These are phyloP conservation scores for Gillenia trifoliata DNA, from an alignment of 306 rosid species.

Conservation along the genomic window DNA sequence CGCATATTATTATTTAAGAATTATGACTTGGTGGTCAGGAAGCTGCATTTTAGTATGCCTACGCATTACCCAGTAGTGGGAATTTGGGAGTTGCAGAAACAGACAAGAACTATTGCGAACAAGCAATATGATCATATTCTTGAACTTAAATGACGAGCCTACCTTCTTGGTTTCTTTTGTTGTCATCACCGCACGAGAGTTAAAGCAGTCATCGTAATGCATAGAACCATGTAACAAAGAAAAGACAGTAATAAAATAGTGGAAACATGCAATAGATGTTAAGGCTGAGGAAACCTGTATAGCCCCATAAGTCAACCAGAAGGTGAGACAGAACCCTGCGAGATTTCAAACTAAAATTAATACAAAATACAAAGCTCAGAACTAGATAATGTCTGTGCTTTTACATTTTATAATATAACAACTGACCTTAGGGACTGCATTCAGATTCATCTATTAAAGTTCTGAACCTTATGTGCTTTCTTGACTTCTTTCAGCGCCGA, in stretches of 20 bases:
- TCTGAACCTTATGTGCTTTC: conserved; percentile 34
- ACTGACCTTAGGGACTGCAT: conserved; percentile 45
- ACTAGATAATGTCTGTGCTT: not conserved
- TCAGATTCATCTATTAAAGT: conserved; percentile 20
- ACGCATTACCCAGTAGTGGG: not conserved
- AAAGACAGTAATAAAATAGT: not conserved
- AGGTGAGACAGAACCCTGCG: conserved; percentile 42
- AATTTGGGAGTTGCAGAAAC: not conserved
- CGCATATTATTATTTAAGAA: not conserved
- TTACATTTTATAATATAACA: not conserved
- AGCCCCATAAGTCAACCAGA: conserved; percentile 61
- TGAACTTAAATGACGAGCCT: conserved; percentile 7
- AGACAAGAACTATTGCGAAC: not conserved
- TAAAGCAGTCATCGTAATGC: conserved; percentile 15
- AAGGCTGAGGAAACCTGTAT: conserved; percentile 42
- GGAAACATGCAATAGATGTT: not conserved
- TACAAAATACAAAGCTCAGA: not conserved
- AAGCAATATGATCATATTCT: not conserved
- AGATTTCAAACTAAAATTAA: conserved; percentile 1
- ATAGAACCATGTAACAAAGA: conserved; percentile 10
- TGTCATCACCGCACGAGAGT: conserved; percentile 35
- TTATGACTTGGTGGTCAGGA: not conserved
- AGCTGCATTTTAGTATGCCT: not conserved
- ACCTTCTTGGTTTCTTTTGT: conserved; percentile 53
- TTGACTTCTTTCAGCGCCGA: conserved; percentile 55